A percentile compares a stretch with the other conserved stretches of the same genome.
Conservation (phyloP, 1,284 basidiomycete species). For the Kwoniella shivajii region DNA sequence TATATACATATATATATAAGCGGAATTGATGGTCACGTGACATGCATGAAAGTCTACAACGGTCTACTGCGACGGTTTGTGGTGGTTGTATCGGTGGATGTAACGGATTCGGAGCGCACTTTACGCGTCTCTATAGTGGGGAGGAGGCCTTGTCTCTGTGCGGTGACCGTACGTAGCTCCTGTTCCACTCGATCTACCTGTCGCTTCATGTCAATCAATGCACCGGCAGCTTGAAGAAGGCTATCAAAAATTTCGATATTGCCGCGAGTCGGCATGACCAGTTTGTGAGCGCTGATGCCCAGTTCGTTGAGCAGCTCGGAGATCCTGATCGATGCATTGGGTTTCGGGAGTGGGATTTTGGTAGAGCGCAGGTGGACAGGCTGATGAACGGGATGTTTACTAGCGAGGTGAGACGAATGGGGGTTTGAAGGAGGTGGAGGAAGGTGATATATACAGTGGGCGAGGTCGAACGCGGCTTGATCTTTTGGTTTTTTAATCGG, state of each 20-base stretch:
- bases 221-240: slow-evolving; percentile 68
- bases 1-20: neutral
- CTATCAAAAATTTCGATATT: slow-evolving; percentile 73
- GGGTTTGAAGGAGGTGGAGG: slow-evolving; percentile 25
- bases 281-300: slow-evolving; percentile 68
- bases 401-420: slow-evolving; percentile 38
- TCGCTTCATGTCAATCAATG: slow-evolving; percentile 82
- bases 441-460: slow-evolving; percentile 50
- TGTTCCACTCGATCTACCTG: slow-evolving; percentile 81
- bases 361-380: slow-evolving; percentile 78
- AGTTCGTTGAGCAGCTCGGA: slow-evolving; percentile 73
- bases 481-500: slow-evolving; percentile 44
- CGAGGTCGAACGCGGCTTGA: slow-evolving; percentile 38
- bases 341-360: slow-evolving; percentile 75
- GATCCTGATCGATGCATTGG: slow-evolving; percentile 69
- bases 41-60: slow-evolving; percentile 1
- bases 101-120: slow-evolving; percentile 35
- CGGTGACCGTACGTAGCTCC: slow-evolving; percentile 72
- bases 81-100: slow-evolving; percentile 38
- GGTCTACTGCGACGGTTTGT: slow-evolving; percentile 26
- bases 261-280: slow-evolving; percentile 87
- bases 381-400: slow-evolving; percentile 59
- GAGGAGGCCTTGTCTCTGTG: slow-evolving; percentile 61
- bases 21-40: neutral
- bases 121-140: slow-evolving; percentile 33